Evolutionary conservation across 1,284 basidiomycete genomes (phyloP).

Genomic region (Sutorius eximius): DNA sequence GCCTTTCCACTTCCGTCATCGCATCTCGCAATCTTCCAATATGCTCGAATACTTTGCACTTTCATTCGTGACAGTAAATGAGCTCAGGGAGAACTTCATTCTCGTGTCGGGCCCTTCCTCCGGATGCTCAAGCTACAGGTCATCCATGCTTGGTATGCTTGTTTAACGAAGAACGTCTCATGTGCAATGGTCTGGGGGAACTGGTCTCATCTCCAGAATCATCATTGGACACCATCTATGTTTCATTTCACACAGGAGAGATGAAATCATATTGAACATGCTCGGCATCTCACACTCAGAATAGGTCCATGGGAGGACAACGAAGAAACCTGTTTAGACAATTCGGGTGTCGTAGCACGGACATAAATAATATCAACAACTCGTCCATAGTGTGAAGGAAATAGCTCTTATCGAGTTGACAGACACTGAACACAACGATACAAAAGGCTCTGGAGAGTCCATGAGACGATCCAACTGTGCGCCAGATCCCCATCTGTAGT

Average conservation of each 20-base stretch:
- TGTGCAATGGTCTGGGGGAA: constrained; percentile 30
- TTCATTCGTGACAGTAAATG: constrained; percentile 38
- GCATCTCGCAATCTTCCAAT: constrained; percentile 28
- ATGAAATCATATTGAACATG: constrained; percentile 31
- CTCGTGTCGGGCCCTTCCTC: constrained; percentile 32
- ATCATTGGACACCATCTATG: constrained; percentile 13
- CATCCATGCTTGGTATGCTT: constrained; percentile 38
- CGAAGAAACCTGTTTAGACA: constrained; percentile 7
- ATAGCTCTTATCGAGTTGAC: background rate
- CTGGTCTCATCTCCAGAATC: constrained; percentile 13
- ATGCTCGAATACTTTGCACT: constrained; percentile 43
- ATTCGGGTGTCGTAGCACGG: background rate
- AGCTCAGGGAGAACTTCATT: constrained; percentile 40
- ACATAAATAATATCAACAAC: constrained; percentile 1
- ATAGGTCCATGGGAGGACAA: constrained; percentile 19
- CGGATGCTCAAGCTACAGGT: constrained; percentile 39
- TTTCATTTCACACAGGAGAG: constrained; percentile 32
- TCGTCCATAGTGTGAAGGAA: constrained; percentile 1
- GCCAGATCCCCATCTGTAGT: constrained; percentile 48
- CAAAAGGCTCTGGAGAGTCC: constrained; percentile 9
- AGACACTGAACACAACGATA: background rate
- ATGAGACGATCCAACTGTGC: background rate
- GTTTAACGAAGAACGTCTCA: constrained; percentile 34
- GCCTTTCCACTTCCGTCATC: constrained; percentile 35
- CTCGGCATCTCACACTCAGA: constrained; percentile 24